A percentile compares a stretch with the other conserved stretches of the same genome.
Conservation (phyloP, 2,329 filamentous ascomycete genomes). For the Periglandula ipomoeae region DNA sequence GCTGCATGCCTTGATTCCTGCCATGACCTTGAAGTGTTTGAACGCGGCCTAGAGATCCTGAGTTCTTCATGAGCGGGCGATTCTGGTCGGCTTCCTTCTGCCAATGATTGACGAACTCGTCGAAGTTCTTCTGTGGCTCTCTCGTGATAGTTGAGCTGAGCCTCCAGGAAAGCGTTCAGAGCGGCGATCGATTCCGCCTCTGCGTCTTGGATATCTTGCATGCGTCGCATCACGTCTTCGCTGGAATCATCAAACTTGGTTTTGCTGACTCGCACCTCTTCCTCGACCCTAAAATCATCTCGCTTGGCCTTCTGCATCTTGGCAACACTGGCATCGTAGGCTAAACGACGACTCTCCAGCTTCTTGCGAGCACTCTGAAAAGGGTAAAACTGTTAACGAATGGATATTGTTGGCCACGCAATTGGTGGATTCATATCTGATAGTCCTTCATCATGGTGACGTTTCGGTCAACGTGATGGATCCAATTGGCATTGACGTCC, state of each 20-base stretch:
- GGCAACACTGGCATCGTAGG: constrained; percentile 79
- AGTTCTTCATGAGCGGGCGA: constrained; percentile 7
- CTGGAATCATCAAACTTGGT: constrained; percentile 94
- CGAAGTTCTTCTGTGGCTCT: constrained; percentile 76
- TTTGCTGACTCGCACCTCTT: constrained; percentile 83
- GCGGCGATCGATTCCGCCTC: constrained; percentile 77
- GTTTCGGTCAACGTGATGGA: constrained; percentile 84
- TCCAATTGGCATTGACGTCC: constrained; percentile 72
- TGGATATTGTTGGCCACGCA: no score
- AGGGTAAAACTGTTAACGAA: no score
- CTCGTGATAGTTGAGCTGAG: constrained; percentile 86
- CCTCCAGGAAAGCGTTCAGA: constrained; percentile 73
- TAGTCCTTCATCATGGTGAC: constrained; percentile 97
- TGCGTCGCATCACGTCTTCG: constrained; percentile 83
- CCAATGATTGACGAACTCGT: constrained; percentile 40
- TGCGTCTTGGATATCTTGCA: constrained; percentile 93
- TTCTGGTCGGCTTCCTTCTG: constrained; percentile 14
- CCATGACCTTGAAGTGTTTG: constrained; percentile 40
- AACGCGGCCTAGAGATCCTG: constrained; percentile 29
- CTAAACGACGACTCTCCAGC: constrained; percentile 79
- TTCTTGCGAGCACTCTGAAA: constrained; percentile 70
- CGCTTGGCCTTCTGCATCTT: constrained; percentile 93
- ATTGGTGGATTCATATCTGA: constrained; percentile 64
- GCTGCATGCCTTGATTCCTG: constrained; percentile 15
- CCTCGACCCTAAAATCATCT: constrained; percentile 87